A percentile compares a stretch with the other conserved stretches of the same genome.
phyloP scores from a whole-genome alignment of 768 basidiomycete genomes.

The Auriculariales sp. region DNA sequence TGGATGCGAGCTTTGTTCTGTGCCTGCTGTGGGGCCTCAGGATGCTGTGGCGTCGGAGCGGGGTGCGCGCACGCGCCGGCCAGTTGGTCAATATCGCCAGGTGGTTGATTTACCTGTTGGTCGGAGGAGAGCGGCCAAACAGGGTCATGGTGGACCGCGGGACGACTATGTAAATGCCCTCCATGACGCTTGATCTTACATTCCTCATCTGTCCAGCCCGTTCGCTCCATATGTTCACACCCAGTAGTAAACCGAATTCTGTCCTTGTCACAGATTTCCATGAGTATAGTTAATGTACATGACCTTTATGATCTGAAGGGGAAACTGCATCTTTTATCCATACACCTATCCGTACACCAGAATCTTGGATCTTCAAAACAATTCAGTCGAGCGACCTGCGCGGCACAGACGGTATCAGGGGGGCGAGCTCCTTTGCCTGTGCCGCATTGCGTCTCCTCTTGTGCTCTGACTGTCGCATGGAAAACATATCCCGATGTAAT shows the following conservation, averaged over 20 bases:
- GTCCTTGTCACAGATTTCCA: no score
- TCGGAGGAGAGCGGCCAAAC: conserved; percentile 35
- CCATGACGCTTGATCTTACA: no score
- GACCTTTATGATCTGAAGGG: no score
- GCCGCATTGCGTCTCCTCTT: conserved; percentile 49
- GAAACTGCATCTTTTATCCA: background rate
- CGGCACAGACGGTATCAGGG: conserved; percentile 55
- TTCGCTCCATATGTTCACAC: no score
- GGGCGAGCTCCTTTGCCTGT: conserved; percentile 55
- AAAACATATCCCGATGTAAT: conserved; percentile 74
- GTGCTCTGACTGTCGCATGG: conserved; percentile 66
- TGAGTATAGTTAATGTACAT: no score
- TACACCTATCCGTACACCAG: no score
- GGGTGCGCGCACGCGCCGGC: conserved; percentile 54
- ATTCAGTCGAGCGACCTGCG: no score
- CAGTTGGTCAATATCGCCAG: background rate
- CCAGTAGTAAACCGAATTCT: no score
- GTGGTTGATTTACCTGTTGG: conserved; percentile 15
- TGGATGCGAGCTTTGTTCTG: conserved; percentile 65
- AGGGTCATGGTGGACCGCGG: conserved; percentile 34
- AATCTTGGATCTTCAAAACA: no score
- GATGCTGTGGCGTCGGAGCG: conserved; percentile 50
- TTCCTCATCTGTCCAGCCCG: no score
- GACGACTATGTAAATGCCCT: no score
- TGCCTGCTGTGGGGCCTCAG: conserved; percentile 45